Percentiles rank a stretch among this genome's conserved stretches.
phyloP scores from a whole-genome alignment of 169 alveolate species.

The Plasmodium coatneyi region DNA sequence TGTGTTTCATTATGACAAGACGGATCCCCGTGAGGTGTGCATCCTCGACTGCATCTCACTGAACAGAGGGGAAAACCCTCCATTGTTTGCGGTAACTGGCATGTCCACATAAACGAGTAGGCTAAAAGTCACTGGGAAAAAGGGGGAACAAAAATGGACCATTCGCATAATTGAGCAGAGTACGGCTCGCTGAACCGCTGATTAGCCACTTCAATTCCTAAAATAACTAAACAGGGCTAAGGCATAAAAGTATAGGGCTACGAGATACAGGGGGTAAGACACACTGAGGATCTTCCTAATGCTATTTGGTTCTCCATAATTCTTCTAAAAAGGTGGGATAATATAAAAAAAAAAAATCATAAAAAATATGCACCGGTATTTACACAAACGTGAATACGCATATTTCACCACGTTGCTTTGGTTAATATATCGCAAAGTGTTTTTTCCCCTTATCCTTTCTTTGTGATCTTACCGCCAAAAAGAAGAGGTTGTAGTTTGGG shows the following conservation, averaged over 20 bases:
- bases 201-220: not conserved
- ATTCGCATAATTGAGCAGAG: not conserved
- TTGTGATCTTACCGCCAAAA: conserved; percentile 36
- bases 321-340: conserved; percentile 14
- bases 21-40: not conserved
- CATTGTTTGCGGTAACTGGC: not conserved
- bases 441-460: not conserved
- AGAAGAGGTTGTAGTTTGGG: conserved; percentile 38
- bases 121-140: not conserved
- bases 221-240: conserved; percentile 17
- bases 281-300: conserved; percentile 7
- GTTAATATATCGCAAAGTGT: not conserved
- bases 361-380: not conserved
- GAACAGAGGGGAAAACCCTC: not conserved
- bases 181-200: not conserved
- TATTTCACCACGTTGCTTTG: not conserved
- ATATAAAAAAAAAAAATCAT: not conserved
- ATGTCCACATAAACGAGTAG: not conserved
- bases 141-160: not conserved
- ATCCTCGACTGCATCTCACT: not conserved
- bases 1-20: not conserved
- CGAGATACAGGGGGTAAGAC: conserved; percentile 30
- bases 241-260: conserved; percentile 41
- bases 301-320: not conserved
- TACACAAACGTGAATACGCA: not conserved